Base-by-base conservation (phyloP, 2,329 filamentous ascomycete genomes). In the Cadophora malorum region DNA sequence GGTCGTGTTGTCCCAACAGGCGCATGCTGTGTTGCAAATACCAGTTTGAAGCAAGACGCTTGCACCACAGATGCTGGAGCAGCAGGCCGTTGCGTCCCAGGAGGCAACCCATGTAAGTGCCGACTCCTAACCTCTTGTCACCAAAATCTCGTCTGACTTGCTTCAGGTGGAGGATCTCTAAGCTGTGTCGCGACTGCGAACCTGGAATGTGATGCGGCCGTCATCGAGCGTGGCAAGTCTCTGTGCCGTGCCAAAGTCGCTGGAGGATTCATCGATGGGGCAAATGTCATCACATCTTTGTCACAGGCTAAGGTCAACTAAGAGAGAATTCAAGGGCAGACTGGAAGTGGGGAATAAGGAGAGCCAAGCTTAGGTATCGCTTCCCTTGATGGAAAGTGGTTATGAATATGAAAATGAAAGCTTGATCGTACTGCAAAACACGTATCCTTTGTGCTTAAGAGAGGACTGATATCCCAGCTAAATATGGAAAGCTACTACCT, bases 231-330 rank as follows among this genome's bases (percentile, higher is more conserved):
- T 49, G 65, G 65, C 21, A 67, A 67, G 31, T 55, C 58, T 2
- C 49, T 67, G 21, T 67, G 65, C 31, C 58, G 65, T 38, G 50
- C 65, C 14, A 67, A 53, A 49, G 47, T 60, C 10, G 59, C 65
- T 10, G 49, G 59, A 19, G 59, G 65, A 31, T 45, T 67, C 23
- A 56, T 58, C 14, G 65, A 67, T 63, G 65, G 65, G 12, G 59
- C 65, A n/a, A 67, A 63, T 12, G 38, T 67, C 10, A 67, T 67
- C 49, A 49, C 59, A 5, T 63, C 59, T 16, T 58, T 67, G 28
- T 63, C 65, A 19, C 65, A 67, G 50, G 65, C 65, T 4, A 67
- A 56, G 58, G 65, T 67, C 25, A 63, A 67, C 38, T 67, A 52
- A 66, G 35, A 9, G 38, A 5, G 10, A 4, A n/a, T 25, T n/a